Base-by-base conservation (phyloP, 1,284 basidiomycete species). In the Ceratorhiza oryzae-sativae region DNA sequence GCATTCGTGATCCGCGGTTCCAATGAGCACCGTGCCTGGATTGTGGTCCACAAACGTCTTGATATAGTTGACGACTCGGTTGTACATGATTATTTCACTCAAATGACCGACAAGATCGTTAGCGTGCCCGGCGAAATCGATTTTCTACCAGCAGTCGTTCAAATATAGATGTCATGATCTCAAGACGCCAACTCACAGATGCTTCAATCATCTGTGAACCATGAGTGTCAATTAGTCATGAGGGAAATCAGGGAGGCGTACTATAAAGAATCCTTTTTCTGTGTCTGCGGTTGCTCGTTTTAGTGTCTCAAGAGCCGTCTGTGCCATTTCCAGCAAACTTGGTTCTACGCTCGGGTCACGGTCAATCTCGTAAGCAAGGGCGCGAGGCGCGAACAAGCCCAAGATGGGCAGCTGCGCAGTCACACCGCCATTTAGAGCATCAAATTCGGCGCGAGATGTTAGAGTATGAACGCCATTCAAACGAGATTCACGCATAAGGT, bases 281-380 rank as follows among this genome's bases (percentile, higher is more conserved):
- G 45, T 51, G n/a, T 56, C 53, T n/a, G 62, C 39, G 9, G 67
- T 70, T 6, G 67, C 65, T 56, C 75, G 72, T 58, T 77, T 75
- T 30, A 80, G 76, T 1, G 76, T 77, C 25, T 76, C 75, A 30
- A 80, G 75, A 2, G 79, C 78, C 4, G 77, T 77, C 25, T 77
- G 70, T 1, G 79, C 76, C 78, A 80, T 80, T 73, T 79, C 78
- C 42, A 76, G 74, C 46, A 80, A 75, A 10, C 75, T 76, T 2
- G 79, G 79, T 73, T 80, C 76, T 20, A 62, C 51, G 2, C 71
- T 76, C 0, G 75, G 65, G 72, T 78, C 76, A 30, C 79, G 73
- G 73, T 80, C 79, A n/a, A 80, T 72, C 74, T 80, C 79, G 77
- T 79, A 80, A 1, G 76, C 65, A 77, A 79, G 77, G 75, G 80